These are phyloP conservation scores for Aeminium ludgeri DNA, from an alignment of 495 filamentous ascomycete species.

Conservation along the genomic window DNA sequence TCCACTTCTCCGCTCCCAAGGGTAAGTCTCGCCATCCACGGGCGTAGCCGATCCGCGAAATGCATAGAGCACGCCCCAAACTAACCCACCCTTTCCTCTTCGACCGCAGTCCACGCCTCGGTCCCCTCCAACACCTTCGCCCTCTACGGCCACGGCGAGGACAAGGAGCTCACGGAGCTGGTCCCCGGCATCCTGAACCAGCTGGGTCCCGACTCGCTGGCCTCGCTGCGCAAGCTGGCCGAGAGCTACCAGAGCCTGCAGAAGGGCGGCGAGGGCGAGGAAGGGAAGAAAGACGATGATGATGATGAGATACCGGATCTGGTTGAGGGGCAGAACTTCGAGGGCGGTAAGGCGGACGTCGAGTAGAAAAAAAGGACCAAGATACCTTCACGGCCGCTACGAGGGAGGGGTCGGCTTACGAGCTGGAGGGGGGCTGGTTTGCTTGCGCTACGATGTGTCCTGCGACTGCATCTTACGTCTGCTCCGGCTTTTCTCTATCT, in stretches of 20 bases:
- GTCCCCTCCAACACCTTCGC: conserved; percentile 97
- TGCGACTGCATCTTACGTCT: too few species aligned
- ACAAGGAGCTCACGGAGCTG: conserved; percentile 98
- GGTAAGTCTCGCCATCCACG: conserved; percentile 37
- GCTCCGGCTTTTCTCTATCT: too few species aligned
- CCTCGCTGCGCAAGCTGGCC: conserved; percentile 89
- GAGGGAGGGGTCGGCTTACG: too few species aligned
- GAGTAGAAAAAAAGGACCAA: conserved; percentile 38
- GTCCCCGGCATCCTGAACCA: conserved; percentile 99
- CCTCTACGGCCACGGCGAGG: conserved; percentile 96
- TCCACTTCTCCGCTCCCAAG: conserved; percentile 94
- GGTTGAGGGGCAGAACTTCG: conserved; percentile 91
- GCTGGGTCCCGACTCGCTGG: conserved; percentile 94
- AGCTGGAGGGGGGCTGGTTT: too few species aligned
- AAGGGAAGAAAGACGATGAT: conserved; percentile 56
- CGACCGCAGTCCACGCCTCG: conserved; percentile 67
- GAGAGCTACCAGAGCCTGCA: conserved; percentile 99
- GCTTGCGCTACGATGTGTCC: too few species aligned
- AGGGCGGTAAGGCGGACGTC: conserved; percentile 47
- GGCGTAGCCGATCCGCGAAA: too few species aligned
- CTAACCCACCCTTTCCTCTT: too few species aligned
- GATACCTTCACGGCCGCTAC: too few species aligned
- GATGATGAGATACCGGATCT: conserved; percentile 90
- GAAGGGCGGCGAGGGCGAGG: conserved; percentile 62
- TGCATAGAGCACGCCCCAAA: too few species aligned